Evolutionary conservation across 2,329 filamentous ascomycete genomes (phyloP).

Genomic region (Arthrobotrys musiformis): DNA sequence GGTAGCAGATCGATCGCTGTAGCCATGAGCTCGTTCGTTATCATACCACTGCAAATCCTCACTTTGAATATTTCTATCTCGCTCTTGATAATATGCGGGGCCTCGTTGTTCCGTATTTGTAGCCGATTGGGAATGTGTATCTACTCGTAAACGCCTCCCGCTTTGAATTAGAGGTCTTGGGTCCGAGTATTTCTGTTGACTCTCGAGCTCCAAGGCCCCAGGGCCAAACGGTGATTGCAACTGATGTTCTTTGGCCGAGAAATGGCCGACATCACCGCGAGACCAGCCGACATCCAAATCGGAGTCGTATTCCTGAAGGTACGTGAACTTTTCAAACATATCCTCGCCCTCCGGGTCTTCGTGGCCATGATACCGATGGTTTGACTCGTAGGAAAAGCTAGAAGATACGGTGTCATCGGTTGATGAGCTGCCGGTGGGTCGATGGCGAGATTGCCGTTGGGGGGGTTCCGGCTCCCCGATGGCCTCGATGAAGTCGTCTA

Average conservation of each 20-base stretch:
- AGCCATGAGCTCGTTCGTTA: neutral
- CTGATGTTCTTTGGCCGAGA: neutral
- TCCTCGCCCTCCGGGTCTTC: neutral
- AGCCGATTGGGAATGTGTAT: neutral
- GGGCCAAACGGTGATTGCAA: neutral
- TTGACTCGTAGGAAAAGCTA: neutral
- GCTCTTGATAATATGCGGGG: neutral
- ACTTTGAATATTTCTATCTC: neutral
- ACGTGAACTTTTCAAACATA: neutral
- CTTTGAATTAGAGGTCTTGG: neutral
- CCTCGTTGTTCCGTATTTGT: neutral
- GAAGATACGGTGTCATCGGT: neutral
- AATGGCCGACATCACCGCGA: too few relatives aligned
- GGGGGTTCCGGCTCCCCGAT: neutral
- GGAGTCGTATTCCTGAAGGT: neutral
- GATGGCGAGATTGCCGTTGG: neutral
- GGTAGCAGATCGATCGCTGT: too few relatives aligned
- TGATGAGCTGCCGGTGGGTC: neutral
- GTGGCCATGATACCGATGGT: neutral
- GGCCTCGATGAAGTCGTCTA: slow-evolving; percentile 16
- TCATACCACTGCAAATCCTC: neutral
- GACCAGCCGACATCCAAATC: neutral
- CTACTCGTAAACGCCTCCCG: neutral
- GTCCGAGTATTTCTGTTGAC: neutral
- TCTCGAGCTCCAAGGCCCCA: neutral